phyloP scores from a whole-genome alignment of 148 eudicot genomes.

The Pouteria glomerata region DNA sequence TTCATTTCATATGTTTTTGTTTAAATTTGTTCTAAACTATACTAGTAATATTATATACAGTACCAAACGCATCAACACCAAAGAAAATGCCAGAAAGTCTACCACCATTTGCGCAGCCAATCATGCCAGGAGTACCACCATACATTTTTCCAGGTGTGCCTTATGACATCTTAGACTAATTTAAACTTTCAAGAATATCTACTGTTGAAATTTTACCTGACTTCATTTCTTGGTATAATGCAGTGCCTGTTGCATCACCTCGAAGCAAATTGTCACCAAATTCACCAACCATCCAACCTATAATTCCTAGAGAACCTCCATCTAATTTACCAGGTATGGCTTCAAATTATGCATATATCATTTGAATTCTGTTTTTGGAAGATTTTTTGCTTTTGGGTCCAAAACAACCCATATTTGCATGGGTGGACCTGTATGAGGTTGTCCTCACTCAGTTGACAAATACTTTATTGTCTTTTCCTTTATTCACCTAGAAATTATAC shows the following conservation, averaged over 20 bases:
- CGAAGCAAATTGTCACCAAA: conserved; percentile 19
- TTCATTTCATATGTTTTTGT: too few species aligned
- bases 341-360: not conserved
- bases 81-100: conserved; percentile 14
- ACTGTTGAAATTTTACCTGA: not conserved
- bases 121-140: conserved; percentile 19
- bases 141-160: conserved; percentile 23
- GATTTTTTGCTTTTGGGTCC: not conserved
- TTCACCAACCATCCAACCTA: conserved; percentile 19
- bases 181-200: not conserved
- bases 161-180: not conserved
- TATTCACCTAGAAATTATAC: too few species aligned
- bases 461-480: too few species aligned
- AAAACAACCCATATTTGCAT: too few species aligned
- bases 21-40: too few species aligned
- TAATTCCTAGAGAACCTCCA: conserved; percentile 22
- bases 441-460: too few species aligned
- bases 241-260: conserved; percentile 24
- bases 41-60: too few species aligned
- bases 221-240: not conserved
- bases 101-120: conserved; percentile 14
- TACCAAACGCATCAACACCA: conserved; percentile 22
- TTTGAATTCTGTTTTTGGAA: not conserved
- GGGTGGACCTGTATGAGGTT: too few species aligned
- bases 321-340: conserved; percentile 28